phyloP scores from a whole-genome alignment of 73 alveolate species.

The Paraurostyla sp. region DNA sequence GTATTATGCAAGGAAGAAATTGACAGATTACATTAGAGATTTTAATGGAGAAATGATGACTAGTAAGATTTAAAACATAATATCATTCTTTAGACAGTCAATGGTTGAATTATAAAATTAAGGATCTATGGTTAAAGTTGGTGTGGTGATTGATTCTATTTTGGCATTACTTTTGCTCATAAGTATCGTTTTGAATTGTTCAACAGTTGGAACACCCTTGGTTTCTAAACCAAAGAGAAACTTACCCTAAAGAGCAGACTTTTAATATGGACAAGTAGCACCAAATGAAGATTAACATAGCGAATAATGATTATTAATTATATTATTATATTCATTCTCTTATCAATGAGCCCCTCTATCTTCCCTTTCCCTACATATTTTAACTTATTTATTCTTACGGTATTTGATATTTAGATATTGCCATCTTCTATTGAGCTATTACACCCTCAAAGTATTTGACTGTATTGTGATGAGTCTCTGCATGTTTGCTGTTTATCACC shows the following conservation, averaged over 20 bases:
- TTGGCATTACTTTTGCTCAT: neutral
- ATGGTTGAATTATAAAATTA: neutral
- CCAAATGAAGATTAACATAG: too few species aligned
- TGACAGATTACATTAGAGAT: conserved; percentile 8
- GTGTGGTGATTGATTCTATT: neutral
- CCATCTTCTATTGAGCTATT: neutral
- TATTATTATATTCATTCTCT: neutral
- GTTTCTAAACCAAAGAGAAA: neutral
- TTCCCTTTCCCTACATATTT: conserved; percentile 12
- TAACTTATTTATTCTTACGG: neutral
- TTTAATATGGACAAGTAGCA: too few species aligned
- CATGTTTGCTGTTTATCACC: neutral
- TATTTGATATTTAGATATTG: neutral
- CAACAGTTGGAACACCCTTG: conserved; percentile 14
- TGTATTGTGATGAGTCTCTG: conserved; percentile 49
- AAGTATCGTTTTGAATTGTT: conserved; percentile 5
- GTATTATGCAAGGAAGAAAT: neutral
- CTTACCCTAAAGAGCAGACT: neutral
- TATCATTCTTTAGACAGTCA: neutral
- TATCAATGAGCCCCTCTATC: too few species aligned
- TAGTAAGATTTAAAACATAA: neutral
- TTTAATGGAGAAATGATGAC: neutral
- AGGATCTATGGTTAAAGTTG: neutral
- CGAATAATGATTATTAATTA: neutral
- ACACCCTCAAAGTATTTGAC: conserved; percentile 36